These are phyloP conservation scores for Chaetomium tenue DNA, from an alignment of 495 filamentous ascomycete genomes.

Conservation along the genomic window DNA sequence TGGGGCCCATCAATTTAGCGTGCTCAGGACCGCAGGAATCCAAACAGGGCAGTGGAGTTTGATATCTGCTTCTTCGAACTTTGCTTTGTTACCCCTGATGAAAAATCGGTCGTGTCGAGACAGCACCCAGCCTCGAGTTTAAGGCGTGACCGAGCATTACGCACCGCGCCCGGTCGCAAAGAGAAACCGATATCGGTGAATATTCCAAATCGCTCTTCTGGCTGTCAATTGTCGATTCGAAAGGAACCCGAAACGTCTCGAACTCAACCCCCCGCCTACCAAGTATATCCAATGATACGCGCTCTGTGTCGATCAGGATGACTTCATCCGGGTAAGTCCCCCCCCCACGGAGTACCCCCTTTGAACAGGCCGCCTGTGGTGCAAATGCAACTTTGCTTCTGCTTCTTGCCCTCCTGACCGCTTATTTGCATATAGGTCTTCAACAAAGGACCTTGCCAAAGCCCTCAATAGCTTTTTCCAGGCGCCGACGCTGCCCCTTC, in stretches of 20 bases:
- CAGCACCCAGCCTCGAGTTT: neutral
- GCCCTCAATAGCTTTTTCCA: constrained; percentile 56
- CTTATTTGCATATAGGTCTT: constrained; percentile 28
- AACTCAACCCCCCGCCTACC: neutral
- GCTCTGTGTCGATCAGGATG: constrained; percentile 30
- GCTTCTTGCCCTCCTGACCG: constrained; percentile 8
- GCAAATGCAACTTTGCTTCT: neutral
- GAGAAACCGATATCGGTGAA: neutral
- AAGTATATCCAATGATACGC: constrained; percentile 22
- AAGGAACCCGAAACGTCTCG: neutral
- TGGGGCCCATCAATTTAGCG: constrained; percentile 15
- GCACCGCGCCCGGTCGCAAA: neutral
- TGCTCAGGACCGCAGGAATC: constrained; percentile 5
- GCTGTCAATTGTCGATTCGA: neutral
- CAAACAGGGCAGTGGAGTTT: neutral
- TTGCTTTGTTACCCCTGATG: neutral
- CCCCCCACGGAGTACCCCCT: neutral
- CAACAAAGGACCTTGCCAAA: constrained; percentile 64
- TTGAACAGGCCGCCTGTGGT: neutral
- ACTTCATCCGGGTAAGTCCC: constrained; percentile 37
- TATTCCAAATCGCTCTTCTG: neutral
- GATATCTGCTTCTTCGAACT: neutral
- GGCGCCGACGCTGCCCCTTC: constrained; percentile 56
- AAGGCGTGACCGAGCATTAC: neutral
- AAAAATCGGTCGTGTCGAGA: neutral